A percentile compares a stretch with the other conserved stretches of the same genome.
phyloP scores from a whole-genome alignment of 2,329 filamentous ascomycete species.

The Fusarium globosum region DNA sequence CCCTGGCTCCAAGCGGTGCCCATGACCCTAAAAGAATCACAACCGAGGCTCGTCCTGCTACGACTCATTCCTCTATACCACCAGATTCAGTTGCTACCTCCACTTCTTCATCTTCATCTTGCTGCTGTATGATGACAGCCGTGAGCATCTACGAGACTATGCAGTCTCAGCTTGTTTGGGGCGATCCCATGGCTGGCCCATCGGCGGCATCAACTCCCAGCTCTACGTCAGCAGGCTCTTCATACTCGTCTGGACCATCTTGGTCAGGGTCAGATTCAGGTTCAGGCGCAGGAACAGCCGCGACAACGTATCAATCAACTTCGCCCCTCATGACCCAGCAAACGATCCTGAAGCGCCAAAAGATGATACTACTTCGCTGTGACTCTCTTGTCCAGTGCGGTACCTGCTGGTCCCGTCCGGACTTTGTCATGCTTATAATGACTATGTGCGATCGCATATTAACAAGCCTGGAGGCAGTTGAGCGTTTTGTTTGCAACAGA shows the following conservation, averaged over 20 bases:
- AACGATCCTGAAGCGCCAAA: not conserved
- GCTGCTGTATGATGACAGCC: not conserved
- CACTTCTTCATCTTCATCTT: not conserved
- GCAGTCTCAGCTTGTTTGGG: not conserved
- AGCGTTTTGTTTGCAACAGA: not conserved
- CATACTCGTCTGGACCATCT: not conserved
- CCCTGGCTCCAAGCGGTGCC: not conserved
- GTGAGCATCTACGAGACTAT: not conserved
- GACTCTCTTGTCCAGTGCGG: not conserved
- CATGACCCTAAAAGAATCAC: not conserved
- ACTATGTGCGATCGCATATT: not conserved
- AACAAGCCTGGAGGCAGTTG: not conserved
- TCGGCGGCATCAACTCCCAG: not conserved
- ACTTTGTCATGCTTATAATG: not conserved
- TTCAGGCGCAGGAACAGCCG: accelerated
- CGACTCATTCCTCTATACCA: not conserved
- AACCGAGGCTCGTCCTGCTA: not conserved
- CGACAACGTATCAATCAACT: accelerated
- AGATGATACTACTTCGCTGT: not conserved
- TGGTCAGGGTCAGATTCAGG: not conserved
- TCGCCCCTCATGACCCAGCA: not conserved
- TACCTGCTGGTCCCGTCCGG: not conserved
- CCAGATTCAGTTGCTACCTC: not conserved
- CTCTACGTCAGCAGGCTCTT: not conserved
- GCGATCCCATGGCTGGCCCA: not conserved